Conservation (phyloP, 2,329 filamentous ascomycete genomes). For the Paraconiothyrium brasiliense region DNA sequence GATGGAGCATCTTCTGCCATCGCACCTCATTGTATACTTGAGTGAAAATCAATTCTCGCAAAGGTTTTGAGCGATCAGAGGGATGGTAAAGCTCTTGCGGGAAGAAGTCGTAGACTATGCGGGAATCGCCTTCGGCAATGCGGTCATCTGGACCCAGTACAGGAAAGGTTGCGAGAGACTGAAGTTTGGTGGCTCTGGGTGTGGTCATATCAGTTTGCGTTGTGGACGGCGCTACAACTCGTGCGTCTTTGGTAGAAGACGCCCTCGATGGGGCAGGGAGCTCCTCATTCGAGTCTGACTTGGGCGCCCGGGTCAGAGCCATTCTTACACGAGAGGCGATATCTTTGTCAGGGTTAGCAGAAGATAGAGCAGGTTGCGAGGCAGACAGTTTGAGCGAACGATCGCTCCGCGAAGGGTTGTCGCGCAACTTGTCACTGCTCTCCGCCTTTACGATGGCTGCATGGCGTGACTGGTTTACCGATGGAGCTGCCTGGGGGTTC, state of each 20-base stretch:
- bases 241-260: conserved; percentile 13
- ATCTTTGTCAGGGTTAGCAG: conserved; percentile 30
- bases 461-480: conserved; percentile 10
- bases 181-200: conserved; percentile 42
- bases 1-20: conserved; percentile 94
- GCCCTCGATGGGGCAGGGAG: conserved; percentile 13
- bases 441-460: conserved; percentile 36
- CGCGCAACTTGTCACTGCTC: conserved; percentile 39
- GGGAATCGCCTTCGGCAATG: conserved; percentile 84
- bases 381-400: conserved; percentile 39
- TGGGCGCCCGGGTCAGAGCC: conserved; percentile 35
- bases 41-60: conserved; percentile 72
- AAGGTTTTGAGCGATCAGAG: conserved; percentile 41
- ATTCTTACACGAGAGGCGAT: conserved; percentile 40
- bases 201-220: conserved; percentile 16
- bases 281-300: conserved; percentile 34
- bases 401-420: conserved; percentile 31
- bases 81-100: conserved; percentile 50
- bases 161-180: conserved; percentile 50
- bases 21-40: conserved; percentile 76
- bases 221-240: neutral
- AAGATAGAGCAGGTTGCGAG: conserved; percentile 39
- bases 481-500: conserved; percentile 18
- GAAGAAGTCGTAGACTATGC: conserved; percentile 75
- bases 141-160: conserved; percentile 59